A percentile compares a stretch with the other conserved stretches of the same genome.
These are phyloP conservation scores for Diaporthe citriasiana DNA, from an alignment of 2,329 filamentous ascomycete genomes.

Conservation along the genomic window DNA sequence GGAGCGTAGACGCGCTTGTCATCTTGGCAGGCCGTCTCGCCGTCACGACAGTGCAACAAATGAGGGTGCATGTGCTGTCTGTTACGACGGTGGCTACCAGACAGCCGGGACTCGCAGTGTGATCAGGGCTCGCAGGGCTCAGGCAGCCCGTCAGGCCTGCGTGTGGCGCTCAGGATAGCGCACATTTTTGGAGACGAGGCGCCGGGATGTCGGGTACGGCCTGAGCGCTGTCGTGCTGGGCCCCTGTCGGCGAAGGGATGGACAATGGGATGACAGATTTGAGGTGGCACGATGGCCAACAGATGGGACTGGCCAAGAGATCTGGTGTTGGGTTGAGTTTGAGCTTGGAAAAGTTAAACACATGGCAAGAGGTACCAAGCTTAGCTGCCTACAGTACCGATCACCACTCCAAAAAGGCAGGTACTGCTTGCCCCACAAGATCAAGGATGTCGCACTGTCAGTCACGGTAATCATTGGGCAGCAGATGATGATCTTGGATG, in stretches of 20 bases:
- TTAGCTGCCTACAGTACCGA: not conserved
- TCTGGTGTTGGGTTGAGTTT: not conserved
- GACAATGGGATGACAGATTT: not conserved
- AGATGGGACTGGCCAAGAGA: not conserved
- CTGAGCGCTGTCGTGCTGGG: not conserved
- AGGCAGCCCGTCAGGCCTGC: not conserved
- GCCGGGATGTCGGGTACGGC: slow-evolving; percentile 35
- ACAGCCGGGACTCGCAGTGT: slow-evolving; percentile 24
- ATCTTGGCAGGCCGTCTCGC: slow-evolving; percentile 19
- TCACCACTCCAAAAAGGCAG: not conserved
- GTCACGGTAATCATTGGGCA: not conserved
- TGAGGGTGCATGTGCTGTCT: not conserved
- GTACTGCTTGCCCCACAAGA: not conserved
- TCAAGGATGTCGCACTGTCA: no score
- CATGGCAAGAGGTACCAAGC: not conserved
- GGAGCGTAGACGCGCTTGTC: not conserved
- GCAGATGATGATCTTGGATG: not conserved
- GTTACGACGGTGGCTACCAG: slow-evolving; percentile 21
- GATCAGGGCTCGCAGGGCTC: slow-evolving; percentile 3
- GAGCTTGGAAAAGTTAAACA: not conserved
- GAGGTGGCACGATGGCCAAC: not conserved
- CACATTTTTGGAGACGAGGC: slow-evolving; percentile 7
- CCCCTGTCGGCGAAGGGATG: not conserved
- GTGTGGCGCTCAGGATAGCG: not conserved
- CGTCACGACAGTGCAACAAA: not conserved